Base-by-base conservation (phyloP, 2,329 filamentous ascomycete species). In the Dissoconium aciculare region DNA sequence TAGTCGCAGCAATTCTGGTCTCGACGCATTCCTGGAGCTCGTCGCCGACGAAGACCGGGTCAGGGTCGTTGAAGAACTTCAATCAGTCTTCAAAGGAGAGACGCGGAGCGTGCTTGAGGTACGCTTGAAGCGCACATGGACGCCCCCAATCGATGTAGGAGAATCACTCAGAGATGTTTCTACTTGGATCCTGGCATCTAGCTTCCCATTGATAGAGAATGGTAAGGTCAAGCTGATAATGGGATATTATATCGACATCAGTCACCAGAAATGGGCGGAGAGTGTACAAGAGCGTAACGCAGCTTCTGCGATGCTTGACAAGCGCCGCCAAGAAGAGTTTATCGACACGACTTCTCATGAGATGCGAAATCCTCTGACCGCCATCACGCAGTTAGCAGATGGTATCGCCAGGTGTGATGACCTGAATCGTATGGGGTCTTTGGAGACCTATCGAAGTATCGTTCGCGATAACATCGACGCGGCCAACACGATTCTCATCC, bases 341-440 rank as follows among this genome's bases (percentile, higher is more conserved):
- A 35, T 33, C 11, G 15, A 37, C 17, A 31, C 28, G 35, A 44
- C 28, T 6, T 19, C 19, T n/a, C 30, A 36, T 15, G 34, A 36
- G 14, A 36, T 36, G 34, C 17, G 59, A 4, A 62, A 62, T 32
- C 59, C 59, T 1, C 41, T 62, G 1, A 52, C 49, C 12, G 56
- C 58, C 2, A 60, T 62, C 15, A 51, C 59, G 0, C 55, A 60
- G 12, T 55, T 55, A 17, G 58, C 58, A 4, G 59, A 63, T 27
- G 50, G 50, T 4, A 59, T 62, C n/a, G 26, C 39, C 4, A 25
- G 28, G 9, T 35, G 35, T 12, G 31, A 34, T 5, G 15, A 11
- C 4, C n/a, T n/a, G n/a, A n/a, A n/a, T n/a, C n/a, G n/a, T n/a
- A n/a, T n/a, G n/a, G n/a, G n/a, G n/a, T n/a, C n/a, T n/a, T n/a